These are phyloP conservation scores for Zygotorulaspora florentina DNA, from an alignment of 805 yeast genomes.

Conservation along the genomic window DNA sequence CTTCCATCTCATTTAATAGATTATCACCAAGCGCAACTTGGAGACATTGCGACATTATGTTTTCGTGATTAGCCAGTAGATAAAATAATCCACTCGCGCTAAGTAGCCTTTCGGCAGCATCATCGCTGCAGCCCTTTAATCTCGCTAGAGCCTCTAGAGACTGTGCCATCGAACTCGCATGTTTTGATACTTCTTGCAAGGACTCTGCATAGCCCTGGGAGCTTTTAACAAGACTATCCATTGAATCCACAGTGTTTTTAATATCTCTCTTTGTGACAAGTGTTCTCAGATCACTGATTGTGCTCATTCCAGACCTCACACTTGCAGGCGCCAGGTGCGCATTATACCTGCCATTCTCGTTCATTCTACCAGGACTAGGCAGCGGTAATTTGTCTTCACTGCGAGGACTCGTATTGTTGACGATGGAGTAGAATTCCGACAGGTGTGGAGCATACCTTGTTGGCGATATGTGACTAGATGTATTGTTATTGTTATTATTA, in stretches of 20 bases:
- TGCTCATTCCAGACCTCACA: slow-evolving; percentile 46
- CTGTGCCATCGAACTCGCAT: slow-evolving; percentile 67
- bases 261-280: slow-evolving; percentile 60
- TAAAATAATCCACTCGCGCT: slow-evolving; percentile 75
- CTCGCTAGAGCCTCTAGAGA: slow-evolving; percentile 63
- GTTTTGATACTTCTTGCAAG: slow-evolving; percentile 41
- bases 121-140: slow-evolving; percentile 55
- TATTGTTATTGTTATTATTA: not conserved
- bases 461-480: slow-evolving; percentile 17
- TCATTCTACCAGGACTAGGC: slow-evolving; percentile 3
- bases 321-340: slow-evolving; percentile 29
- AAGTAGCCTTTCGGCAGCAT: slow-evolving; percentile 56
- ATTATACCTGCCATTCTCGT: slow-evolving; percentile 8
- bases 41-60: slow-evolving; percentile 57
- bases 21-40: slow-evolving; percentile 54
- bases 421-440: slow-evolving; percentile 55
- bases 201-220: slow-evolving; percentile 43
- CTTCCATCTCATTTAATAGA: slow-evolving; percentile 41
- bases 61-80: slow-evolving; percentile 72
- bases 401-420: slow-evolving; percentile 34
- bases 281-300: slow-evolving; percentile 56
- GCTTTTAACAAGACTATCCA: slow-evolving; percentile 45
- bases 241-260: slow-evolving; percentile 44
- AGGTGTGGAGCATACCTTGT: slow-evolving; percentile 45
- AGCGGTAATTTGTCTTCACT: not conserved